A percentile compares a stretch with the other conserved stretches of the same genome.
Conservation (phyloP, 164 flowering plant species). For the Vitis rotundifolia region DNA sequence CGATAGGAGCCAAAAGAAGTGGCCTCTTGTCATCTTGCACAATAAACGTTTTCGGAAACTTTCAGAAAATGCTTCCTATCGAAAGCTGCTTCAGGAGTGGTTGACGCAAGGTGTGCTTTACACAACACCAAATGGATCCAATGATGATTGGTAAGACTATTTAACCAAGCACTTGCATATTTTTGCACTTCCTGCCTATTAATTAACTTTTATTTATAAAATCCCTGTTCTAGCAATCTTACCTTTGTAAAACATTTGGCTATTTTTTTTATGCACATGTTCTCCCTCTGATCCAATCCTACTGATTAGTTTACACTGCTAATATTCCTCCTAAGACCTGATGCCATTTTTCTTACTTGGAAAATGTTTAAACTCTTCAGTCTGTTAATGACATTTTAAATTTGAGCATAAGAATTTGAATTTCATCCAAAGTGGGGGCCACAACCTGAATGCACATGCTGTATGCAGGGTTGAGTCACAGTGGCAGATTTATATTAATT, state of each 20-base stretch:
- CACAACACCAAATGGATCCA: conserved; percentile 85
- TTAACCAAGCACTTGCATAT: neutral
- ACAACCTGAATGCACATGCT: no score
- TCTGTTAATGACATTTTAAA: neutral
- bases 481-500: neutral
- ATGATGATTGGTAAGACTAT: conserved; percentile 88
- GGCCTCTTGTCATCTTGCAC: conserved; percentile 84
- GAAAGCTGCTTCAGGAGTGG: conserved; percentile 71
- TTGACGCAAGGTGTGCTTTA: conserved; percentile 54
- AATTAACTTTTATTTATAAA: neutral
- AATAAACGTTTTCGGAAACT: conserved; percentile 60
- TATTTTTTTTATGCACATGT: neutral
- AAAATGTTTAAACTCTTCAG: neutral
- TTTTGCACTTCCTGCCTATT: neutral
- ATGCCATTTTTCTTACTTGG: neutral
- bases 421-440: no score
- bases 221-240: no score
- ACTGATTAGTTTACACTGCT: neutral
- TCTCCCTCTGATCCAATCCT: neutral
- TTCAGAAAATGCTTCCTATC: conserved; percentile 44
- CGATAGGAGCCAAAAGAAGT: conserved; percentile 44
- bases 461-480: no score
- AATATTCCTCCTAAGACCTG: neutral
- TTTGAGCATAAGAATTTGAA: neutral
- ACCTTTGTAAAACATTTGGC: neutral